Evolutionary conservation across 129 eudicot species (phyloP).

Genomic region (Arctium minus): DNA sequence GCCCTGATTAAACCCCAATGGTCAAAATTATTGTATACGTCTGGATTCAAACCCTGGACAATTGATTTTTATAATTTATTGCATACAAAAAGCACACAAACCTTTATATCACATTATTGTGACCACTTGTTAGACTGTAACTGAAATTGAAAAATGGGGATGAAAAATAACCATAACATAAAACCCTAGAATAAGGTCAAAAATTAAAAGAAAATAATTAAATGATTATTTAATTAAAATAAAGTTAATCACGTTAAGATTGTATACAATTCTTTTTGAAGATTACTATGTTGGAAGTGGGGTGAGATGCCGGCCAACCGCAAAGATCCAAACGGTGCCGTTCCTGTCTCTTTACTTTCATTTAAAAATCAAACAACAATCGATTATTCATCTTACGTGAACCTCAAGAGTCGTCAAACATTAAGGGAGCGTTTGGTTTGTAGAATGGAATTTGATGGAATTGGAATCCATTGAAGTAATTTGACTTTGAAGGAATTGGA

Average conservation of each 20-base stretch:
- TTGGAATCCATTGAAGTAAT: too few species aligned
- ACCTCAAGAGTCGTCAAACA: neutral
- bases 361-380: neutral
- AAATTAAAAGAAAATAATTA: neutral
- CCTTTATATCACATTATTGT: too few species aligned
- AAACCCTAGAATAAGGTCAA: neutral
- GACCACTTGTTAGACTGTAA: too few species aligned
- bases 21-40: too few species aligned
- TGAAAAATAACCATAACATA: too few species aligned
- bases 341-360: neutral
- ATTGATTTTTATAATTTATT: too few species aligned
- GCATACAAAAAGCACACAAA: too few species aligned
- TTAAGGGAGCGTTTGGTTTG: neutral
- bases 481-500: too few species aligned
- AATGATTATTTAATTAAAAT: neutral
- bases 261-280: conserved; percentile 1
- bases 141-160: too few species aligned
- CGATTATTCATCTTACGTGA: neutral
- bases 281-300: conserved; percentile 5
- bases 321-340: conserved; percentile 33
- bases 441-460: too few species aligned
- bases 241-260: neutral
- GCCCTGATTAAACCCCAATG: too few species aligned
- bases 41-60: too few species aligned
- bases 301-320: conserved; percentile 42